Percentiles rank a stretch among this genome's conserved stretches.
Conservation (phyloP, 768 basidiomycete species). For the Mycena capillaripes region DNA sequence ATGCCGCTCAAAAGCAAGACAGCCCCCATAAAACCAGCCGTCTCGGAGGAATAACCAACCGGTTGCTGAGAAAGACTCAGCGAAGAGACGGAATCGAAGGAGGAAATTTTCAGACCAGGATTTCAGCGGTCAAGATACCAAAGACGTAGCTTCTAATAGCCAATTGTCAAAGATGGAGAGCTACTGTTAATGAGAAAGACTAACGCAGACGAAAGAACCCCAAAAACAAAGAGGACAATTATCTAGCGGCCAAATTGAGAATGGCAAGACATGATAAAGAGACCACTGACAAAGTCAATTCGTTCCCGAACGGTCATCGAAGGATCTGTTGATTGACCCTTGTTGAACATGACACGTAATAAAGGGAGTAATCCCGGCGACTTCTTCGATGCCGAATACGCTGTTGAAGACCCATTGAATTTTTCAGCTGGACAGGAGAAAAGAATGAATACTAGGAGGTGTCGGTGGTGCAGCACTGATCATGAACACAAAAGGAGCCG, state of each 20-base stretch:
- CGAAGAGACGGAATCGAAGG: background rate
- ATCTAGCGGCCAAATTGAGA: conserved; percentile 10
- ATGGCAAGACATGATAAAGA: background rate
- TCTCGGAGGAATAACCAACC: conserved; percentile 76
- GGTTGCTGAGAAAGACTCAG: conserved; percentile 64
- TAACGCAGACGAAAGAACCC: conserved; percentile 74
- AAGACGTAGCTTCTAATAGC: conserved; percentile 65
- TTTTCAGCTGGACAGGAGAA: conserved; percentile 4
- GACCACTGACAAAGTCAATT: conserved; percentile 66
- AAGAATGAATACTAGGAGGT: conserved; percentile 76
- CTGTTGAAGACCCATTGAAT: conserved; percentile 49
- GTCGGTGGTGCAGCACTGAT: conserved; percentile 75
- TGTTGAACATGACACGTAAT: conserved; percentile 63
- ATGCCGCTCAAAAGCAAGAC: conserved; percentile 79
- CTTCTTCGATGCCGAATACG: conserved; percentile 77
- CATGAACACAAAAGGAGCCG: conserved; percentile 69
- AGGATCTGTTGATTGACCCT: conserved; percentile 54
- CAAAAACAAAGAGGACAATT: conserved; percentile 67
- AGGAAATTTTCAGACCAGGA: conserved; percentile 65
- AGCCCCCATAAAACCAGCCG: conserved; percentile 79
- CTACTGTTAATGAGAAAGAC: conserved; percentile 41
- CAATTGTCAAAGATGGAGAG: conserved; percentile 1
- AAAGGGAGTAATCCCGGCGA: conserved; percentile 68
- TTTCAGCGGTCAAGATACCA: conserved; percentile 75
- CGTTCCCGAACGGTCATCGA: conserved; percentile 78